Conservation (phyloP, 768 basidiomycete species). For the Epithele typhae region DNA sequence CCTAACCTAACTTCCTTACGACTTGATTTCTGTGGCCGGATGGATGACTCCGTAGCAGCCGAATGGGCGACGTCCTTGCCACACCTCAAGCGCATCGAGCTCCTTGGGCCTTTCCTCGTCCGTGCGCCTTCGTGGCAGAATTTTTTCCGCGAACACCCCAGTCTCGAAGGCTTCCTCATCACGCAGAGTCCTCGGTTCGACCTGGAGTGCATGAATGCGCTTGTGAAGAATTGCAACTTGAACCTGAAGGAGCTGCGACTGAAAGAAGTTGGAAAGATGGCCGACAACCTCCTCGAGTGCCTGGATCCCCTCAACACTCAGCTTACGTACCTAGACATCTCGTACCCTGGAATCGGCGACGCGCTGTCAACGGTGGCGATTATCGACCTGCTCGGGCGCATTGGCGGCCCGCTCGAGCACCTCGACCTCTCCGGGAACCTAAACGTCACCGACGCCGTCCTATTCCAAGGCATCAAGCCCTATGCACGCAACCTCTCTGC, state of each 20-base stretch:
- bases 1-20: constrained; percentile 76
- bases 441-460: constrained; percentile 53
- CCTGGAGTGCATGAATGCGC: constrained; percentile 52
- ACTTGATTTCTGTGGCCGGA: constrained; percentile 83
- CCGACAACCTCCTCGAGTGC: constrained; percentile 56
- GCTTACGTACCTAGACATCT: constrained; percentile 65
- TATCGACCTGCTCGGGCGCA: constrained; percentile 44
- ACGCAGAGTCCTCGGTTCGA: constrained; percentile 87
- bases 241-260: constrained; percentile 72
- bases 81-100: constrained; percentile 64
- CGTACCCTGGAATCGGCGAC: constrained; percentile 42
- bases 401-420: constrained; percentile 53
- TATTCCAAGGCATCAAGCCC: constrained; percentile 55
- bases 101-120: constrained; percentile 87
- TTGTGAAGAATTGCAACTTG: constrained; percentile 49
- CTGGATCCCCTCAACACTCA: constrained; percentile 41
- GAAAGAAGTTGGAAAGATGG: constrained; percentile 69
- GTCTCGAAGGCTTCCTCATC: constrained; percentile 71
- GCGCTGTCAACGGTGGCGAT: constrained; percentile 56
- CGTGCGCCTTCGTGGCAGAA: constrained; percentile 65
- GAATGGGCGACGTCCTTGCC: constrained; percentile 62
- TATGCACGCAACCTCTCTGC: constrained; percentile 43
- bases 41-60: constrained; percentile 57
- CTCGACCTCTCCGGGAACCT: constrained; percentile 73
- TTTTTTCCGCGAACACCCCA: constrained; percentile 64